phyloP scores from a whole-genome alignment of 2,329 filamentous ascomycete species.

The Aspergillus sp. region DNA sequence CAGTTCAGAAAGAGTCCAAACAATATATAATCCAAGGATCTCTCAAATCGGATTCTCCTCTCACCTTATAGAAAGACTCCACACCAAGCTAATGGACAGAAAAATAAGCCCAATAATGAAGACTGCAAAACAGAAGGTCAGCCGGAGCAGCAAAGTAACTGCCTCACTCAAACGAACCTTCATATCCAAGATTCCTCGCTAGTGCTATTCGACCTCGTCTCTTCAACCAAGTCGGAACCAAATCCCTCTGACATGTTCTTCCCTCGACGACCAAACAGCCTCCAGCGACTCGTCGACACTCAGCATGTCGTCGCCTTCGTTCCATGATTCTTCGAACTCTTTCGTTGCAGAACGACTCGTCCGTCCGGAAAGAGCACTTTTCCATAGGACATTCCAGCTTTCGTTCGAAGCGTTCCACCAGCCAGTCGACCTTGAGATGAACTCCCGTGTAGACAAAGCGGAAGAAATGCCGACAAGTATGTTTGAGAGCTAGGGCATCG shows the following conservation, averaged over 20 bases:
- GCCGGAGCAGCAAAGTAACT: background rate
- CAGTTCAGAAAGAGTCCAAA: no score
- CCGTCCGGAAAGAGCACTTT: slow-evolving; percentile 38
- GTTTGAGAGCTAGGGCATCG: slow-evolving; percentile 66
- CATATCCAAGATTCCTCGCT: slow-evolving; percentile 14
- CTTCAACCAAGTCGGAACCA: slow-evolving; percentile 26
- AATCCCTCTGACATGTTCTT: slow-evolving; percentile 24
- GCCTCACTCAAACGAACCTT: slow-evolving; percentile 22
- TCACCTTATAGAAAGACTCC: slow-evolving; percentile 7
- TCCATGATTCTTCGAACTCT: slow-evolving; percentile 39
- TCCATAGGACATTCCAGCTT: slow-evolving; percentile 63
- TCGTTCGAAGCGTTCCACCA: slow-evolving; percentile 58
- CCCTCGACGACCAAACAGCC: slow-evolving; percentile 38
- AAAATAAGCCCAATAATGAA: slow-evolving; percentile 11
- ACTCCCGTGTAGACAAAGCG: slow-evolving; percentile 61
- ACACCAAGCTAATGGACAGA: slow-evolving; percentile 9
- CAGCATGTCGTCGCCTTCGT: slow-evolving; percentile 34
- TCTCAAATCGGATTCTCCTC: background rate
- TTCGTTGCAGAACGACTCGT: slow-evolving; percentile 38
- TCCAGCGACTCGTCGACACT: slow-evolving; percentile 26
- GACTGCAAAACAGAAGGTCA: slow-evolving; percentile 3
- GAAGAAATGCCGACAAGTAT: slow-evolving; percentile 61
- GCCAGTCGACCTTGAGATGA: slow-evolving; percentile 63
- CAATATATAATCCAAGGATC: no score
- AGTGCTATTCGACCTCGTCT: slow-evolving; percentile 10